Evolutionary conservation across 495 filamentous ascomycete genomes (phyloP), one percentile per base, ranked within the genome.

Genomic region (Corynascus novoguineensis): DNA sequence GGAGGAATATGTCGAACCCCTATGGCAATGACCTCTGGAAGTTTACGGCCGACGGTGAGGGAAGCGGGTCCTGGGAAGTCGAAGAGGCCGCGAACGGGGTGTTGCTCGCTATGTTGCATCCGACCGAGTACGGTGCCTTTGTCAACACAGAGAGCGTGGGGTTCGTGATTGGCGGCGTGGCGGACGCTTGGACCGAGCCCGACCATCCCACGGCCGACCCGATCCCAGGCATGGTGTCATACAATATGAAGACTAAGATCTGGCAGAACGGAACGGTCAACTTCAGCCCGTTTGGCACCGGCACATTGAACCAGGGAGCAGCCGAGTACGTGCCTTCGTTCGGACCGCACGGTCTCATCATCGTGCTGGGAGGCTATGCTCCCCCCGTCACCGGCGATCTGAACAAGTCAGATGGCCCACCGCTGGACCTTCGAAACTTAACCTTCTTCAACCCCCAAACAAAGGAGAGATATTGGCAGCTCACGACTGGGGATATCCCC

Each of bases 361-460:
- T 75, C 0, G 63, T 71, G 14, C 35, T 76, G 5, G 71, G 68
- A 9, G 73, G 73, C 1, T 52, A 59, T 9, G 58, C 66, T 15
- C 50, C 57, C 9, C 57, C 63, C 7, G 45, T 62, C 25, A 62
- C 62, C 19, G 55, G 46, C 6, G 25, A 46, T 7, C 38, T 34
- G 11, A 21, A 34, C 25, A 15, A 25, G 19, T 9, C 22, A 8
- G 14, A n/a, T 5, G 55, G 42, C 1, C 27, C 46, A 14, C 27
- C 31, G 4, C n/a, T 60, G 12, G 60, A 35, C 54, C 66, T 71
- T 50, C 57, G 67, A 15, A 53, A 38, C n/a, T 27, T 75, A n/a
- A 67, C 37, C 8, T 53, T 76, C 14, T 64, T 69, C 51, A 71
- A 76, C 38, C 72, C 74, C 22, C 59, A 60, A 9, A 70, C 67